Conservation (phyloP, 106 monocot species). For the Dendrobium nobile region DNA sequence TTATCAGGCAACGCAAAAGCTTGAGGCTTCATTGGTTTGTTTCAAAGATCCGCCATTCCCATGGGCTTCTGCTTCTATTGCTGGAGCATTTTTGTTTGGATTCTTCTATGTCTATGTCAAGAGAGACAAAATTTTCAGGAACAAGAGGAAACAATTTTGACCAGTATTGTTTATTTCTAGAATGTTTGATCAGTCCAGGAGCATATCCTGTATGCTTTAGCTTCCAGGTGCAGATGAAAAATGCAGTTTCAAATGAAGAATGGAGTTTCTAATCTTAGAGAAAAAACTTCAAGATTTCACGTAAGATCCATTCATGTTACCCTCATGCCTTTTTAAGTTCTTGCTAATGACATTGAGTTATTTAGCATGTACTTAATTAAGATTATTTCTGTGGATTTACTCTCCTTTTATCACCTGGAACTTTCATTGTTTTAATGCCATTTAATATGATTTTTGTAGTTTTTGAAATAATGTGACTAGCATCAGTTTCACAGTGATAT, state of each 20-base stretch:
- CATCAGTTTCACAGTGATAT: not conserved
- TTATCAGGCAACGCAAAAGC: slow-evolving; percentile 72
- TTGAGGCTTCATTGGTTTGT: slow-evolving; percentile 86
- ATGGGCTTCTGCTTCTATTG: slow-evolving; percentile 54
- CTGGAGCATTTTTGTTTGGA: slow-evolving; percentile 52
- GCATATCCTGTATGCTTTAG: not conserved
- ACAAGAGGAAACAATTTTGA: slow-evolving; percentile 93
- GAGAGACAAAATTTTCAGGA: slow-evolving; percentile 73
- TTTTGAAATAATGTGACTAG: not conserved
- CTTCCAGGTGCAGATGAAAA: not conserved
- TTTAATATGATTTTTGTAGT: not conserved
- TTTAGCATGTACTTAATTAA: not conserved
- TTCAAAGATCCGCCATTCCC: slow-evolving; percentile 96
- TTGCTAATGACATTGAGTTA: not conserved
- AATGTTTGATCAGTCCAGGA: not conserved
- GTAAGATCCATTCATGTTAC: not conserved
- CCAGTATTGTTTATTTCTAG: not conserved
- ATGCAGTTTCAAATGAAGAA: not conserved
- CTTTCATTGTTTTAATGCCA: not conserved
- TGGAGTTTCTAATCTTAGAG: not conserved
- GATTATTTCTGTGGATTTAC: not conserved
- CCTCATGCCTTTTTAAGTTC: not conserved
- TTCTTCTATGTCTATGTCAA: slow-evolving; percentile 67
- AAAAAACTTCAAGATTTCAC: not conserved
- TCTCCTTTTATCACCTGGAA: not conserved